Evolutionary conservation across 306 rosid species (phyloP).

Genomic region (Pyrus pyrifolia): DNA sequence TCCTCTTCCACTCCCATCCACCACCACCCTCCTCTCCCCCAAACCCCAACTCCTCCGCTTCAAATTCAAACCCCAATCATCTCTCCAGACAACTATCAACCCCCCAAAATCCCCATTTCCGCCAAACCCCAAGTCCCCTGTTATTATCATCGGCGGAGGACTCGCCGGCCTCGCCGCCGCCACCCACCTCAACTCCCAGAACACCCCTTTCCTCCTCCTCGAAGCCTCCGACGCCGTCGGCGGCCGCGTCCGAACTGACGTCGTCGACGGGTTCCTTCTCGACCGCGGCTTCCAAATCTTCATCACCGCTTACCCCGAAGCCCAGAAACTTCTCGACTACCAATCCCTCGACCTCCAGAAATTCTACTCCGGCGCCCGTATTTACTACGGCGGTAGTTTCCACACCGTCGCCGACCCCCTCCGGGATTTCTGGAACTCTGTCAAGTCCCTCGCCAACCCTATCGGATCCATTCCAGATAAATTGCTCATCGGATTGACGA

Average conservation of each 20-base stretch:
- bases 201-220: slow-evolving; percentile 65
- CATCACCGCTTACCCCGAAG: slow-evolving; percentile 89
- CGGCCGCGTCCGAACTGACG: slow-evolving; percentile 76
- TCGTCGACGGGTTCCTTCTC: slow-evolving; percentile 64
- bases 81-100: slow-evolving; percentile 12
- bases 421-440: slow-evolving; percentile 57
- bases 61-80: slow-evolving; percentile 36
- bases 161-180: slow-evolving; percentile 86
- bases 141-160: slow-evolving; percentile 68
- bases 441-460: slow-evolving; percentile 52
- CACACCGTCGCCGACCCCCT: slow-evolving; percentile 85
- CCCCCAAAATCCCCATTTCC: slow-evolving; percentile 19
- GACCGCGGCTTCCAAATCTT: slow-evolving; percentile 94
- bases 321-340: slow-evolving; percentile 62
- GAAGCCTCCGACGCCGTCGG: slow-evolving; percentile 73
- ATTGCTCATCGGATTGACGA: slow-evolving; percentile 48
- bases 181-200: slow-evolving; percentile 53
- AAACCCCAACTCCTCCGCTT: slow-evolving; percentile 3
- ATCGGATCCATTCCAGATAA: slow-evolving; percentile 66
- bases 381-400: slow-evolving; percentile 52
- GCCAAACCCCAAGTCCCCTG: slow-evolving; percentile 23
- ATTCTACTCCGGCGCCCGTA: slow-evolving; percentile 69
- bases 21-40: neutral
- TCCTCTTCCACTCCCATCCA: neutral
- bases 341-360: slow-evolving; percentile 44